These are phyloP conservation scores for Salix dunnii DNA, from an alignment of 345 rosid genomes.

Conservation along the genomic window DNA sequence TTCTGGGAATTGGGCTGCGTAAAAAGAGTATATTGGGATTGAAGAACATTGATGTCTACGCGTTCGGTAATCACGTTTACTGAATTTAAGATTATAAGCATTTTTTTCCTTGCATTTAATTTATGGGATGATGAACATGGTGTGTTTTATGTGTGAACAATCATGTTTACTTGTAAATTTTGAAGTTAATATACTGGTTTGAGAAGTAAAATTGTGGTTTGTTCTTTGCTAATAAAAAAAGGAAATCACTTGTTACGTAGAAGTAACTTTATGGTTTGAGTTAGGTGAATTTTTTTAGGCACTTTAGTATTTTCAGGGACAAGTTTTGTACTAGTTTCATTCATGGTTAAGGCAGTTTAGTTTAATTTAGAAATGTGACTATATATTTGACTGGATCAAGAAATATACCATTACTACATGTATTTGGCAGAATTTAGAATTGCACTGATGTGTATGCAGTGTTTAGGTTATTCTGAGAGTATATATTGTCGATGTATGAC, in stretches of 20 bases:
- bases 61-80: conserved; percentile 47
- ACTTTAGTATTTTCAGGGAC: neutral
- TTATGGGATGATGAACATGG: neutral
- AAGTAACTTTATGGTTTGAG: neutral
- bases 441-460: no score
- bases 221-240: neutral
- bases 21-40: conserved; percentile 65
- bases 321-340: no score
- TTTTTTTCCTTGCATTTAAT: neutral
- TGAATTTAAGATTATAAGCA: neutral
- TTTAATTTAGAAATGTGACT: no score
- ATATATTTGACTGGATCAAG: no score
- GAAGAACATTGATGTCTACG: conserved; percentile 83
- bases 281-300: neutral
- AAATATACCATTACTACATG: no score
- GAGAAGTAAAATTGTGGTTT: neutral
- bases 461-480: no score
- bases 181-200: neutral
- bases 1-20: conserved; percentile 78
- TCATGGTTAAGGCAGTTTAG: no score
- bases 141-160: neutral
- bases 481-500: no score
- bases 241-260: neutral
- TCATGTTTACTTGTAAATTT: neutral
- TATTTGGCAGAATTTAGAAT: no score